Conservation (phyloP, 1,284 basidiomycete genomes). For the Rhodotorula sp. region DNA sequence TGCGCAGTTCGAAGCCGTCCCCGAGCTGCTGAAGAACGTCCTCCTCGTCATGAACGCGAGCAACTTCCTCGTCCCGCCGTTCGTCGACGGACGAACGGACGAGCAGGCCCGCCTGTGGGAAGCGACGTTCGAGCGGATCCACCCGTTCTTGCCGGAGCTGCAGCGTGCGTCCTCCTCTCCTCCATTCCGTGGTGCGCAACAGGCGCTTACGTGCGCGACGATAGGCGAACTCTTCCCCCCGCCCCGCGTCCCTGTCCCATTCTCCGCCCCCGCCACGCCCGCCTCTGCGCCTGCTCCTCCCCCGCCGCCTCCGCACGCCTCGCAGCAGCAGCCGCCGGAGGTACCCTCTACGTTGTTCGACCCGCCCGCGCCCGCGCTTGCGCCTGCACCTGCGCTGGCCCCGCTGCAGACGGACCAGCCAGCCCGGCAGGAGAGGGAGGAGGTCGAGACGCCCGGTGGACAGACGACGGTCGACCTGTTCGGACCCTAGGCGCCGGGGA, state of each 20-base stretch:
- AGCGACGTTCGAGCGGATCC: slow-evolving; percentile 77
- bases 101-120: slow-evolving; percentile 78
- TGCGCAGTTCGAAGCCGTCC: slow-evolving; percentile 84
- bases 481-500: not conserved
- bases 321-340: not conserved
- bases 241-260: slow-evolving; percentile 24
- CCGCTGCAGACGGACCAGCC: not conserved
- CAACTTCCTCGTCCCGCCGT: slow-evolving; percentile 73
- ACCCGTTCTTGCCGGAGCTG: slow-evolving; percentile 86
- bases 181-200: not conserved
- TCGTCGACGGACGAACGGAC: slow-evolving; percentile 60
- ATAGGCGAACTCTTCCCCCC: slow-evolving; percentile 32
- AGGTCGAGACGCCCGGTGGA: not conserved
- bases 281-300: not conserved
- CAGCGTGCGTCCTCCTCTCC: slow-evolving; percentile 58
- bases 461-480: not conserved
- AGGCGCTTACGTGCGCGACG: not conserved
- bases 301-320: not conserved
- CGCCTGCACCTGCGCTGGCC: not conserved
- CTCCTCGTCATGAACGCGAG: slow-evolving; percentile 93
- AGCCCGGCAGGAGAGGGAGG: too few relatives aligned
- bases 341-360: not conserved
- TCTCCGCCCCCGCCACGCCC: not conserved
- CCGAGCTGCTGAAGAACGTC: slow-evolving; percentile 96
- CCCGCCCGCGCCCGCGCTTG: not conserved